Conservation (phyloP, 176 grass and related monocot genomes). For the Calamus simplicifolius region DNA sequence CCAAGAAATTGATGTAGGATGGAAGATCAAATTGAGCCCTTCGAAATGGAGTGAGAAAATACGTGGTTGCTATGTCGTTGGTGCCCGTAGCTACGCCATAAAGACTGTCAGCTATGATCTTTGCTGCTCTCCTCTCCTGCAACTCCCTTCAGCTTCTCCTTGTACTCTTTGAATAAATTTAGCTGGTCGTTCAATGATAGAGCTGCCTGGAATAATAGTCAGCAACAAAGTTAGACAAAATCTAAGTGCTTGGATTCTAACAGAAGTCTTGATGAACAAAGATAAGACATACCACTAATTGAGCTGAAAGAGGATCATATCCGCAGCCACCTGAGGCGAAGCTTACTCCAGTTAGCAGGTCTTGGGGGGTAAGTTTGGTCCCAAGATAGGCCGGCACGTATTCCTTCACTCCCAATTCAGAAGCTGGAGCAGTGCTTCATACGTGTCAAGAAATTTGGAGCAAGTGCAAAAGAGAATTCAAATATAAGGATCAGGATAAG, state of each 20-base stretch:
- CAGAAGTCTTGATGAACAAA: too few species aligned
- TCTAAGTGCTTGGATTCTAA: too few species aligned
- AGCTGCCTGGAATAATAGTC: conserved; percentile 29
- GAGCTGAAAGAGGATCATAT: conserved; percentile 53
- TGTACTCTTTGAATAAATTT: conserved; percentile 60
- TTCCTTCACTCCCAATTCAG: conserved; percentile 56
- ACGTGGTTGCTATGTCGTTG: conserved; percentile 79
- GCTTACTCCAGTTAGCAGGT: conserved; percentile 65
- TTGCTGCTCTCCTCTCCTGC: conserved; percentile 33
- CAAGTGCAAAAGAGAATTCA: too few species aligned
- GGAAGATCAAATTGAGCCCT: conserved; percentile 49
- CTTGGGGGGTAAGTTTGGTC: conserved; percentile 21
- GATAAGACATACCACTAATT: conserved; percentile 7
- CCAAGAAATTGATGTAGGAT: conserved; percentile 62
- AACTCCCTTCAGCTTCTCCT: conserved; percentile 29
- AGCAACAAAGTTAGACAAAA: background rate
- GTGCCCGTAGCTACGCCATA: conserved; percentile 60
- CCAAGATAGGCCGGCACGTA: conserved; percentile 51
- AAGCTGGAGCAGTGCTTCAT: conserved; percentile 19
- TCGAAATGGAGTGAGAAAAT: conserved; percentile 61
- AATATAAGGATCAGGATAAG: too few species aligned
- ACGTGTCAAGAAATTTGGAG: too few species aligned
- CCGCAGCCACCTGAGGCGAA: conserved; percentile 73
- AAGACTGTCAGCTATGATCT: conserved; percentile 37
- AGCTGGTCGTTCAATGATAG: conserved; percentile 56